phyloP scores from a whole-genome alignment of 495 filamentous ascomycete genomes.

The Daldinia loculata region DNA sequence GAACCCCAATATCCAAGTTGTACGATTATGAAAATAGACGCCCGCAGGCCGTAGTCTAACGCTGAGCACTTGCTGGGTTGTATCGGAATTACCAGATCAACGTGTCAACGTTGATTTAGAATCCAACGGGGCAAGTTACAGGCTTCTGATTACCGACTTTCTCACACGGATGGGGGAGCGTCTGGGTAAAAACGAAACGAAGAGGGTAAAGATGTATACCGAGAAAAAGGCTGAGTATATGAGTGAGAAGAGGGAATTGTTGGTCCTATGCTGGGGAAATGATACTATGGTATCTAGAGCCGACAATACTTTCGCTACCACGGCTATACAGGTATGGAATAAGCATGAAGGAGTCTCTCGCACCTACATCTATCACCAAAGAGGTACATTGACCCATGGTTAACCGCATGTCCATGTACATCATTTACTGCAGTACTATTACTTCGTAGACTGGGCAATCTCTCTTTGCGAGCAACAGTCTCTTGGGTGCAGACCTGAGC shows the following conservation, averaged over 20 bases:
- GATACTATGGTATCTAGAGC: constrained; percentile 5
- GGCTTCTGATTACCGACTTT: constrained; percentile 25
- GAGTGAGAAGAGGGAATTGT: constrained; percentile 24
- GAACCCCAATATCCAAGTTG: constrained; percentile 46
- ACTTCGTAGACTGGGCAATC: constrained; percentile 23
- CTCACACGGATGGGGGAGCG: constrained; percentile 1
- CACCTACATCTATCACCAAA: constrained; percentile 16
- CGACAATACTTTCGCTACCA: constrained; percentile 24
- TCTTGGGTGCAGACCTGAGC: constrained; percentile 32
- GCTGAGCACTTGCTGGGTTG: constrained; percentile 38
- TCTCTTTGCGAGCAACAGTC: constrained; percentile 23
- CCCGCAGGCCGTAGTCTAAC: constrained; percentile 40
- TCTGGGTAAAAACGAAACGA: constrained; percentile 15
- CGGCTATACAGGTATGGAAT: constrained; percentile 21
- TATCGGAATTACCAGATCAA: constrained; percentile 39
- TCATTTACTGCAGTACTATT: constrained; percentile 3
- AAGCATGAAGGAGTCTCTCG: constrained; percentile 20
- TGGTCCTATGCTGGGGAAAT: constrained; percentile 9
- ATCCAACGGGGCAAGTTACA: constrained; percentile 30
- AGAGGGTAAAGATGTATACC: constrained; percentile 13
- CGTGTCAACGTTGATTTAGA: constrained; percentile 36
- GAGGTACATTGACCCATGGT: constrained; percentile 25
- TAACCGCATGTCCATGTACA: constrained; percentile 20
- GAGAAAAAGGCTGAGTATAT: constrained; percentile 36
- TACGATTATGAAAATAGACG: constrained; percentile 46